Evolutionary conservation across 495 filamentous ascomycete genomes (phyloP), one percentile per base, ranked within the genome.

Genomic region (Rostrohypoxylon terebratum): DNA sequence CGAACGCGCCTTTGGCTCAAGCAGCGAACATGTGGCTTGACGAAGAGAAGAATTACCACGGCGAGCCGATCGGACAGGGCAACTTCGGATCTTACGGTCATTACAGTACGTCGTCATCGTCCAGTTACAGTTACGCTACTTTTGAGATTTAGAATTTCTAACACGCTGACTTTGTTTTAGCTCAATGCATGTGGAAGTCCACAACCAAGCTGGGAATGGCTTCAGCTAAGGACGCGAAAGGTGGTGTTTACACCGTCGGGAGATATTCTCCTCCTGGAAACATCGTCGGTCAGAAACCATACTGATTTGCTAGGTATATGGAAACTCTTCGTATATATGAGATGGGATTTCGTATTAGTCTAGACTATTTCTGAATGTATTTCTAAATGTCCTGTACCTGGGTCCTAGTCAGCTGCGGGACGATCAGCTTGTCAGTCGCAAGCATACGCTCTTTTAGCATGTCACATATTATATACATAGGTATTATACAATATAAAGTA

Each of bases 111-210:
- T 67, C 3, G 16, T 63, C 16, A 16, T 8, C 31, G n/a, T n/a
- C n/a, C n/a, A n/a, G n/a, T 28, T n/a, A 11, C 10, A 34, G 23
- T n/a, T 36, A 14, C 11, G 16, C 28, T 11, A 4, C 28, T 10
- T 47, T 42, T 20, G 16, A 42, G 23, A 4, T 28, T 28, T 44
- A 5, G 44, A 45, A 48, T 14, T 36, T 36, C 42, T 54, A 66
- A 13, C 31, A n/a, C 13, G 3, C 3, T 4, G n/a, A 4, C 14
- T 14, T n/a, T 42, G 4, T 48, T 48, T 18, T 51, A 78, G 76
- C 82, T 47, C 82, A 83, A 71, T 81, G 81, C 54, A 69, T 83
- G 68, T 83, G 82, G 82, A 72, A 75, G 21, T 71, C 68, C 1
- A 82, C 80, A 18, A 81, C 76, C 8, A 74, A 78, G 42, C 21